Base-by-base conservation (phyloP, 148 eudicot species). In the Dianthus caryophyllus region DNA sequence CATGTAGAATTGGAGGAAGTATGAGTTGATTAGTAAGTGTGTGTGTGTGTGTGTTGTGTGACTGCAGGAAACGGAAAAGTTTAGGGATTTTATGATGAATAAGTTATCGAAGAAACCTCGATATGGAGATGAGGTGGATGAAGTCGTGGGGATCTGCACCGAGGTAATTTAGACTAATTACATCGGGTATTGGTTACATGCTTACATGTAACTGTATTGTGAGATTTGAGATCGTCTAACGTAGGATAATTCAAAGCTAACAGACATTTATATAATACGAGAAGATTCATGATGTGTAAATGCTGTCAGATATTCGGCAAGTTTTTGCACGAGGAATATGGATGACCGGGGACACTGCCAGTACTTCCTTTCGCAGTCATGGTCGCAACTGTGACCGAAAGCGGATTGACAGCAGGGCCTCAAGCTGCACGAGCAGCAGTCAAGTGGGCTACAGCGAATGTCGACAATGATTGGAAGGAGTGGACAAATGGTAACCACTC, bases 381-480 rank as follows among this genome's bases (percentile, higher is more conserved):
- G 95, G 96, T 92, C 7, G 96, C 88, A 68, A 78, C 91, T 70
- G 31, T 93, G 33, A 84, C 84, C 29, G 97, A 86, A 71, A 77
- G 77, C 6, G 90, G 85, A 16, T 75, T 93, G 65, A 88, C 96
- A 0, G 92, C 96, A 71, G 98, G 92, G 46, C 92, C 96, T 51
- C 90, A 91, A 67, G 96, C 92, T 7, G 97, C 97, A 26, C 85
- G 90, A 27, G 84, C 81, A 27, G 96, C 97, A 0, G 85, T 91
- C 63, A 83, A 84, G 70, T 91, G 97, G 97, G 97, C 96, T 21
- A 83, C 82, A 73, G 68, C 72, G n/a, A 79, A 84, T 51, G 86
- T 93, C 27, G 96, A 90, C 81, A 87, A 80, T 44, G 96, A 89
- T 55, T 89, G 96, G 96, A 84, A 84, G 69, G 92, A 85, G 62